Base-by-base conservation (phyloP, 139 green algal genomes). In the Tetradesmus obliquus region DNA sequence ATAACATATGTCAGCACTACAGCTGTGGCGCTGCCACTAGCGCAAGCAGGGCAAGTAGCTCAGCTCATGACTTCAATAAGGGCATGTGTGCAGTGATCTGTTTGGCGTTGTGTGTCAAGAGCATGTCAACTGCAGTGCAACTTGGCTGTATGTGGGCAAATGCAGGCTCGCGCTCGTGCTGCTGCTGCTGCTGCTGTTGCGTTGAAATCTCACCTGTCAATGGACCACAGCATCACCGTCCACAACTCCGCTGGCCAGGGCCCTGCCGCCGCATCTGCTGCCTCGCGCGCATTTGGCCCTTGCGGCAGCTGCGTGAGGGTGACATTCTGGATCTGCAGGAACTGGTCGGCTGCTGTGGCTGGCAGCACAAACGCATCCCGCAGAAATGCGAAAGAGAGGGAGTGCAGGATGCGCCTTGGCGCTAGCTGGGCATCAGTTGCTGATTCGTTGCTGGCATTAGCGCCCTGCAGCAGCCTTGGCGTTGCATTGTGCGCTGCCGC, bases 161-260 rank as follows among this genome's bases (percentile, higher is more conserved):
- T 72, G 10, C 10, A 72, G 10, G 13, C 60, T 13, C 60, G 13
- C 10, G 60, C 60, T 72, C 24, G 32, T 81, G 72, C 72, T 51
- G 72, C 72, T 81, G 72, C 32, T 81, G 72, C n/a, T 1, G 79
- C 17, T 15, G 79, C 79, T 17, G 79, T 0, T 12, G 12, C 72
- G 17, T 3, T 32, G 13, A 22, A 86, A 55, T 8, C 45, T n/a
- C 45, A 91, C 87, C 87, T 84, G 6, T 76, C 32, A 1, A 91
- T 10, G 57, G 74, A 72, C 87, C 87, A 91, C 71, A 91, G 54
- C 22, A 91, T 13, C 19, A 91, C 45, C 8, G 87, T 91, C 87
- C 87, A 91, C 55, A 76, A 15, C n/a, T 84, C 87, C 5, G 71
- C 8, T 54, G 55, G 79, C 51, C 3, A 8, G 3, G 79, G 45